Base-by-base conservation (phyloP, 257 asterid genomes). In the Primulina eburnea region DNA sequence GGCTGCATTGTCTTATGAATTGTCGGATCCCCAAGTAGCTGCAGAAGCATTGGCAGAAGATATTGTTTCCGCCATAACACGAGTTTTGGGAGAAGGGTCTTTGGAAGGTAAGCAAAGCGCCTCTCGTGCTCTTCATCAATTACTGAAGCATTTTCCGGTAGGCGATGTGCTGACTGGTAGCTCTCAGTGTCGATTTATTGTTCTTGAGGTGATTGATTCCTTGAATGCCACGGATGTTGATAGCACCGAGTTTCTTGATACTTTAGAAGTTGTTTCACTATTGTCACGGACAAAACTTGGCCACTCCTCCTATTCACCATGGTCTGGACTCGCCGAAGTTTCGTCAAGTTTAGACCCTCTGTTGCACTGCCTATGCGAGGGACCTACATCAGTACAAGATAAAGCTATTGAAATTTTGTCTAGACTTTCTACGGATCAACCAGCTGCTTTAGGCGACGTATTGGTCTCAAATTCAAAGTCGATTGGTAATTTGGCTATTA, bases 11-110 rank as follows among this genome's bases (percentile, higher is more conserved):
- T 96, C 91, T 75, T 87, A 89, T 83, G 68, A 87, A 71, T 66
- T 91, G 73, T 81, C 88, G 59, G 86, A 89, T 84, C 90, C 86
- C 55, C 85, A 81, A 47, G 71, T 89, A 68, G 97, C 97, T 74
- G 81, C 87, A 18, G 96, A 85, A 80, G 95, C 97, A 30, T 75
- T 91, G 73, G 86, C 82, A 62, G 97, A 86, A 86, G 93, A 91
- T 81, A 85, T 91, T 75, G 85, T 87, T 79, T 83, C 92, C 43
- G 88, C 97, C 73, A 79, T 91, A 78, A 84, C 80, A 57, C 84
- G 87, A 79, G 85, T 85, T 67, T 64, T 91, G 70, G 91, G 86
- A 61, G 95, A 91, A 80, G 91, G 96, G 66, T 86, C 91, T 18
- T 33, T 76, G 14, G 90, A 84, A 68, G 98, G 98, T 55, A 88